Base-by-base conservation (phyloP, 139 green algal genomes). In the Limnomonas spitsbergensis region DNA sequence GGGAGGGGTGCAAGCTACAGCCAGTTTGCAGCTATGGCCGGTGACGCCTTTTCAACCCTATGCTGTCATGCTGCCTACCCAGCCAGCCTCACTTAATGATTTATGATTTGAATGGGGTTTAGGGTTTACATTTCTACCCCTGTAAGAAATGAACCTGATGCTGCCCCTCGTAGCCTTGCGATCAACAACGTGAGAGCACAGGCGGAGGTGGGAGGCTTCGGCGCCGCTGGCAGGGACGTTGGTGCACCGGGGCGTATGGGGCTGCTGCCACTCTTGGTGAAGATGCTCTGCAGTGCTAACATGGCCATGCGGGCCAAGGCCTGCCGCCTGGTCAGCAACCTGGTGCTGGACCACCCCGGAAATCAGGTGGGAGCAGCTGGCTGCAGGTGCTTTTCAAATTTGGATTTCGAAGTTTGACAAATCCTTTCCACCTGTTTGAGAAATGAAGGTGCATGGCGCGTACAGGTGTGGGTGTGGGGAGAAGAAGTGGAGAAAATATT, bases 281-380 rank as follows among this genome's bases (percentile, higher is more conserved):
- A 20, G 20, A 61, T 61, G 47, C 47, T 61, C 47, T 29, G 14
- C 47, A 61, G 47, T 20, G 20, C 14, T 20, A 61, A 61, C 47
- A 20, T 20, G 14, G 47, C 20, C 47, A 14, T 61, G 20, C 14
- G 20, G 20, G 47, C 47, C 47, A 61, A 61, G 47, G 14, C 47
- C 20, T 61, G 47, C 47, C 47, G 47, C 47, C 40, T 76, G 20
- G 53, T 79, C 27, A 77, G 73, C 73, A 80, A 77, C 56, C 70
- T 76, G 79, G 42, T 73, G 35, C 73, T 83, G 40, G 53, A 52
- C 2, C 69, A 75, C n/a, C 69, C 47, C 20, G 47, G 14, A 14
- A 61, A 61, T 20, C 47, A 61, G 47, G 47, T 20, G 47, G 47
- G n/a, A n/a, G n/a, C n/a, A n/a, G n/a, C n/a, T n/a, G n/a, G n/a